Evolutionary conservation across 768 basidiomycete species (phyloP), one percentile per base, ranked within the genome.

Genomic region (Boletus pseudopeckii): DNA sequence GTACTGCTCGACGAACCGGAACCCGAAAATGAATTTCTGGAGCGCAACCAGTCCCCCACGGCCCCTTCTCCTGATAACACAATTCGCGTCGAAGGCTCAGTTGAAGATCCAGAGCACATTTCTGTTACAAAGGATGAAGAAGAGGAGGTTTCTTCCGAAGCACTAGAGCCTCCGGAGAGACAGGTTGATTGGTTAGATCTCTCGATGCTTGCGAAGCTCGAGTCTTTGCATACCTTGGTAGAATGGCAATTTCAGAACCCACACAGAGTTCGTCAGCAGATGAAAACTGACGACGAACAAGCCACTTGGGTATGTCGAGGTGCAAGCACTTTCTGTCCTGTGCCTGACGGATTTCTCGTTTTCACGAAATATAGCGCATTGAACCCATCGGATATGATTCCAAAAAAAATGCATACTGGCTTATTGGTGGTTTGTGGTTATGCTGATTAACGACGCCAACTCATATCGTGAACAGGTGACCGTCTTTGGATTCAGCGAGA

Each of bases 211-310:
- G 71, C 72, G 33, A 90, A 91, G 70, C 79, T 94, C 40, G 86
- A 91, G 55, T 83, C 86, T 4, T 72, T 92, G 62, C 81, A 90
- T 59, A 73, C 80, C 15, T 72, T 93, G 45, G 79, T 78, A 28
- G 92, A 94, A 71, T 94, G 92, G 92, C 89, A 91, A 62, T 92
- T 93, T 58, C 85, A 90, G 54, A 89, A 90, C 63, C 81, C 89
- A 5, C 76, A 77, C 48, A 78, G 86, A 50, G 62, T 93, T 20
- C 77, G 90, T 53, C 77, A 75, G 41, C 70, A 87, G 44, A 91
- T 92, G 89, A 87, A 82, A 63, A 80, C 75, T 47, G 90, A 91
- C 52, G 90, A 91, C 56, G 90, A 92, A 40, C 72, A 75, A 51
- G 88, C 86, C 24, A 72, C 79, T 32, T 94, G 92, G 92, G 92